Conservation (phyloP, 2,329 filamentous ascomycete species). For the Colletotrichum higginsianum region DNA sequence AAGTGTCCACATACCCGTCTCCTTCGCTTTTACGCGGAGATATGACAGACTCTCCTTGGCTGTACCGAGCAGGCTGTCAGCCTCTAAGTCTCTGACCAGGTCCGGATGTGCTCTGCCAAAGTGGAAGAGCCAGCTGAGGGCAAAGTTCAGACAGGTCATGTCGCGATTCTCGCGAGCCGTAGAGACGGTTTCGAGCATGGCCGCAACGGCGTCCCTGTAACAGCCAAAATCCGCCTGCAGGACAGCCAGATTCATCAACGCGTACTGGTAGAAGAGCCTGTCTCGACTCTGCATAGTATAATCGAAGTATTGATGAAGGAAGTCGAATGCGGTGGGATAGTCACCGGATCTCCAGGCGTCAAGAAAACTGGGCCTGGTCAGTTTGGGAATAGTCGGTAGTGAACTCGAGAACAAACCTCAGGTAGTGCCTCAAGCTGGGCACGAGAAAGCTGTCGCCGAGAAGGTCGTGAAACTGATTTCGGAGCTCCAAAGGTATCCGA, state of each 20-base stretch:
- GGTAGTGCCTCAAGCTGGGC: constrained; percentile 82
- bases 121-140: constrained; percentile 95
- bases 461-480: constrained; percentile 78
- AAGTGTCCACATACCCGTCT: constrained; percentile 87
- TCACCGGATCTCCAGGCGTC: constrained; percentile 94
- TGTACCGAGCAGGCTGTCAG: constrained; percentile 80
- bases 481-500: constrained; percentile 82
- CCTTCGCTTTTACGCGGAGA: constrained; percentile 87
- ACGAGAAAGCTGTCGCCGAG: constrained; percentile 77
- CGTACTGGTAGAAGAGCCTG: constrained; percentile 92
- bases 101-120: constrained; percentile 89
- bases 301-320: constrained; percentile 95
- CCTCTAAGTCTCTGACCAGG: constrained; percentile 78
- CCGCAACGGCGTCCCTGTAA: constrained; percentile 88
- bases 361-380: constrained; percentile 74
- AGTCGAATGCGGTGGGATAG: constrained; percentile 90
- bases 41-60: constrained; percentile 88
- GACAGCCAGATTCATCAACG: constrained; percentile 91
- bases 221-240: constrained; percentile 97
- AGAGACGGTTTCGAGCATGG: constrained; percentile 94
- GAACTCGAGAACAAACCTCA: constrained; percentile 66
- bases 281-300: constrained; percentile 92
- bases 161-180: constrained; percentile 96
- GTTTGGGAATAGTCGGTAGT: background rate
- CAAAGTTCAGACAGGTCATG: constrained; percentile 92